These are phyloP conservation scores for Massariosphaeria phaeospora DNA, from an alignment of 495 filamentous ascomycete genomes.

Conservation along the genomic window DNA sequence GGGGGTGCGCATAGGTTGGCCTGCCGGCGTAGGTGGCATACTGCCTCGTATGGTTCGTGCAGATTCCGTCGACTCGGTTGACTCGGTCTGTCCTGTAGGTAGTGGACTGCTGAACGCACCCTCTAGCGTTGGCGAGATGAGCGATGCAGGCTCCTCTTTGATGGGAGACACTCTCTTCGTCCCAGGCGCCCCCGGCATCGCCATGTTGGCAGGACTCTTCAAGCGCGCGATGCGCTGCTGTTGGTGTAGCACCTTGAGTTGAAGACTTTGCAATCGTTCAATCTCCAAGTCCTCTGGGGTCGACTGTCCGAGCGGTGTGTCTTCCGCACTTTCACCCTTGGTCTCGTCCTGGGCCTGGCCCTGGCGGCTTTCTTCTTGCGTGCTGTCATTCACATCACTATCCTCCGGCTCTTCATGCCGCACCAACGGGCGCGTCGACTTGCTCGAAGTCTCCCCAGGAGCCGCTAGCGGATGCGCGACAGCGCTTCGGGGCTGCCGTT, in stretches of 20 bases:
- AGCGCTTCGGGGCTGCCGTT: slow-evolving; percentile 4
- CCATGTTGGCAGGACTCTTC: slow-evolving; percentile 1
- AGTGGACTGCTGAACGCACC: slow-evolving; percentile 38
- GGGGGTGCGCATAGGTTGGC: slow-evolving; percentile 50
- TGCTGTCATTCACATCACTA: slow-evolving; percentile 18
- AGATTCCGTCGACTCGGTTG: slow-evolving; percentile 45
- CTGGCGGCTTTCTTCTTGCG: slow-evolving; percentile 1
- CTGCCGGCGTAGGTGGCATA: slow-evolving; percentile 35
- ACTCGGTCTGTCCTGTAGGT: slow-evolving; percentile 32
- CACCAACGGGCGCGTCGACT: slow-evolving; percentile 1
- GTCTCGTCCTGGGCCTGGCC: not conserved
- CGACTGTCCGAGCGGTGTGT: slow-evolving; percentile 1
- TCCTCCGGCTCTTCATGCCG: slow-evolving; percentile 6
- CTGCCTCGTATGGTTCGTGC: slow-evolving; percentile 40
- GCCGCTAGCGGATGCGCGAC: not conserved
- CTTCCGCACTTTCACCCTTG: not conserved
- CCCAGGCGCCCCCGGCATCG: slow-evolving; percentile 1
- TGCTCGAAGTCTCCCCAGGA: slow-evolving; percentile 5
- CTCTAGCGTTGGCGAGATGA: slow-evolving; percentile 39
- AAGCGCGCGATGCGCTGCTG: slow-evolving; percentile 33
- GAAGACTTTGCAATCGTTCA: slow-evolving; percentile 36
- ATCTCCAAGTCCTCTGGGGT: slow-evolving; percentile 33
- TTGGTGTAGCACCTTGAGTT: slow-evolving; percentile 34
- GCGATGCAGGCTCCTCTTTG: slow-evolving; percentile 34
- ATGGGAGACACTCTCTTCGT: slow-evolving; percentile 38